phyloP scores from a whole-genome alignment of 2,329 filamentous ascomycete genomes.

The Westerdykella ornata region DNA sequence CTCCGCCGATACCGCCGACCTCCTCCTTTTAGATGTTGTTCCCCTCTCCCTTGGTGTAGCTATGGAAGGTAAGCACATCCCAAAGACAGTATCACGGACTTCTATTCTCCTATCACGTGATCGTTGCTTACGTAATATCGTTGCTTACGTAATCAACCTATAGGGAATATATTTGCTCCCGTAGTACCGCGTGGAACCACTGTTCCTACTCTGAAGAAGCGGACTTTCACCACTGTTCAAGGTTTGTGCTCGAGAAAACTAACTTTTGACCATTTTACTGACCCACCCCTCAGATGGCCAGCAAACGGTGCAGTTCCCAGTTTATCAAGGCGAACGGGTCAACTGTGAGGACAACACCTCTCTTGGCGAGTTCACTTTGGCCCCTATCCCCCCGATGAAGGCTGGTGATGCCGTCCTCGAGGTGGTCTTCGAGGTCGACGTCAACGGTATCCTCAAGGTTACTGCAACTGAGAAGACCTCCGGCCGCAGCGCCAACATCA shows the following conservation, averaged over 20 bases:
- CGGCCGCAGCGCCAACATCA: constrained; percentile 97
- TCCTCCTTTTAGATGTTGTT: constrained; percentile 91
- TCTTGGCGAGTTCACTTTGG: constrained; percentile 92
- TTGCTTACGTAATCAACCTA: too few species aligned
- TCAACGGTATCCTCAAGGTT: constrained; percentile 99
- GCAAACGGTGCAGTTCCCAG: not conserved
- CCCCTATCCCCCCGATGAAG: constrained; percentile 77
- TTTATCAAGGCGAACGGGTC: constrained; percentile 88
- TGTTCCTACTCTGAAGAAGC: constrained; percentile 74
- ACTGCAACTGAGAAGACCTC: constrained; percentile 99
- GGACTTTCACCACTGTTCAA: constrained; percentile 14
- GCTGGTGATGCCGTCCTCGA: constrained; percentile 95
- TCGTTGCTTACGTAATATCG: too few species aligned
- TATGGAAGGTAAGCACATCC: constrained; percentile 99
- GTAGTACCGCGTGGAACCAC: constrained; percentile 62
- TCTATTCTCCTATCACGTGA: too few species aligned
- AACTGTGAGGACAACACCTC: constrained; percentile 99
- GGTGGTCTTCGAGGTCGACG: constrained; percentile 98
- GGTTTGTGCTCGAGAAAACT: too few species aligned
- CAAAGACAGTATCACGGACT: too few species aligned
- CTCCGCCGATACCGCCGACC: constrained; percentile 86
- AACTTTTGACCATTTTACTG: too few species aligned
- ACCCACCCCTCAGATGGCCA: too few species aligned
- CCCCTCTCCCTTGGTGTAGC: constrained; percentile 96
- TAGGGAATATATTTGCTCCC: constrained; percentile 97